phyloP scores from a whole-genome alignment of 129 eudicot species.

The Lactuca saligna region DNA sequence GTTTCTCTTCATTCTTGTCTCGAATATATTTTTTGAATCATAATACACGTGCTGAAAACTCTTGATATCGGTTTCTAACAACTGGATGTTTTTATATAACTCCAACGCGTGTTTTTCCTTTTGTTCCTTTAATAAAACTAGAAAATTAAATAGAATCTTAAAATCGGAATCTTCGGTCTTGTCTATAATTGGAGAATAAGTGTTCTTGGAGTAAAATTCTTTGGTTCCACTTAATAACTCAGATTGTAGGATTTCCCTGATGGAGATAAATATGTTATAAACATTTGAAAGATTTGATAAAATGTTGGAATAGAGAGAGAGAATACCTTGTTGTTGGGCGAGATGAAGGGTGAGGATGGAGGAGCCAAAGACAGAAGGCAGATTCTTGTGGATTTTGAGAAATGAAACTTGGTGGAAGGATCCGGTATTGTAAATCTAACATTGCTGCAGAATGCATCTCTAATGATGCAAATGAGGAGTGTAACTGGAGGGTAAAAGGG shows the following conservation, averaged over 20 bases:
- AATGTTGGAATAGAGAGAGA: background rate
- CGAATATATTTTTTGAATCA: conserved; percentile 19
- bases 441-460: conserved; percentile 40
- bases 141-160: conserved; percentile 50
- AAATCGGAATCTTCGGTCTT: conserved; percentile 25
- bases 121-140: conserved; percentile 40
- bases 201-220: background rate
- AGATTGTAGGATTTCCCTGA: background rate
- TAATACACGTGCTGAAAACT: conserved; percentile 33
- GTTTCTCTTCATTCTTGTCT: conserved; percentile 5
- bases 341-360: conserved; percentile 27
- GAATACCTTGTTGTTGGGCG: conserved; percentile 66
- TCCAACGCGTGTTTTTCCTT: conserved; percentile 45
- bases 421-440: conserved; percentile 39
- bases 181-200: conserved; percentile 13
- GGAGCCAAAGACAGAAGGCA: conserved; percentile 56
- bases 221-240: background rate
- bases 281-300: too few relatives aligned
- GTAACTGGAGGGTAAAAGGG: background rate
- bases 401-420: conserved; percentile 54
- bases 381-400: conserved; percentile 53
- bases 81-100: conserved; percentile 33
- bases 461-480: conserved; percentile 39
- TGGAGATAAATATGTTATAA: background rate
- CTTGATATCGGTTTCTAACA: conserved; percentile 50